Conservation (phyloP, 495 filamentous ascomycete genomes). For the Podospora australis region DNA sequence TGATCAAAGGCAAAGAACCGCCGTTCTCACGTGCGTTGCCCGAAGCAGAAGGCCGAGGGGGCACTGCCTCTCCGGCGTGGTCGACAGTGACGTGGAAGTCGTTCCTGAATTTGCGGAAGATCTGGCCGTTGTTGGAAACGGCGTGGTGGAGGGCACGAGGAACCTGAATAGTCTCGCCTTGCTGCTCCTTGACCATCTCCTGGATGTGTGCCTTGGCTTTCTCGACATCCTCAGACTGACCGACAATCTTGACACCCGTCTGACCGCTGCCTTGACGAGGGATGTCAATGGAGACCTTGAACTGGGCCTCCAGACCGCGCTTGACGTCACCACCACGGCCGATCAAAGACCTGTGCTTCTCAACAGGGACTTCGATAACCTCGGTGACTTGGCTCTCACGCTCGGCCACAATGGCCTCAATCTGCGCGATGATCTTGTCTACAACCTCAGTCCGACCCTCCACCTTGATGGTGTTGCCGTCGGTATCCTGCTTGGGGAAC, state of each 20-base stretch:
- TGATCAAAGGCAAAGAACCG: conserved; percentile 73
- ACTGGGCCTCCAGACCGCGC: conserved; percentile 78
- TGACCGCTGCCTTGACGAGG: conserved; percentile 65
- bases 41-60: conserved; percentile 52
- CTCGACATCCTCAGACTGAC: conserved; percentile 68
- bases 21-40: conserved; percentile 43
- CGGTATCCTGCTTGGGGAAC: conserved; percentile 75
- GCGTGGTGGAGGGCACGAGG: conserved; percentile 74
- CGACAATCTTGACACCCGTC: conserved; percentile 77
- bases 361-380: conserved; percentile 69
- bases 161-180: conserved; percentile 77
- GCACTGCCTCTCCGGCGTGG: conserved; percentile 71
- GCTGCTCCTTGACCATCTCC: conserved; percentile 72
- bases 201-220: conserved; percentile 80
- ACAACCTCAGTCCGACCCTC: conserved; percentile 79
- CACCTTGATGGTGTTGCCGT: conserved; percentile 77
- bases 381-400: conserved; percentile 71
- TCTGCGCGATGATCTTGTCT: conserved; percentile 77
- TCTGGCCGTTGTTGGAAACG: conserved; percentile 80
- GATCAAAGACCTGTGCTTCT: conserved; percentile 87
- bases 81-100: conserved; percentile 84
- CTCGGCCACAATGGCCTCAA: conserved; percentile 70
- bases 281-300: conserved; percentile 83
- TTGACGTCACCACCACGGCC: conserved; percentile 84
- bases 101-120: conserved; percentile 80